A percentile compares a stretch with the other conserved stretches of the same genome.
Conservation (phyloP, 2,329 filamentous ascomycete genomes). For the Paraphoma sp. region DNA sequence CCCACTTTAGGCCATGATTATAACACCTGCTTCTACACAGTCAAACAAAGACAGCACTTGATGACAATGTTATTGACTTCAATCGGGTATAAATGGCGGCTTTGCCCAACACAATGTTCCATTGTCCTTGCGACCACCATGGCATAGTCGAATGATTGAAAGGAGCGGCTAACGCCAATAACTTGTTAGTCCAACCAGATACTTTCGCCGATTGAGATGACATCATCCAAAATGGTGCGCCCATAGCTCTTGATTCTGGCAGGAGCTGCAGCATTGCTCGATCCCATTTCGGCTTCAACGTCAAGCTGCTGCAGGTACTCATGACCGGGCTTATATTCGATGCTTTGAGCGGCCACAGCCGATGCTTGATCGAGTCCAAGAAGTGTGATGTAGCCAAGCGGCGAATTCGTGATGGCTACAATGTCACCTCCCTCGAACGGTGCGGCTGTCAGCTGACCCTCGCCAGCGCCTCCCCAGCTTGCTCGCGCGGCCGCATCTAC, state of each 20-base stretch:
- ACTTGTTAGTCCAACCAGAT: slow-evolving; percentile 11
- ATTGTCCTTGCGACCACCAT: too few species aligned
- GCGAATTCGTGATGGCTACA: slow-evolving; percentile 25
- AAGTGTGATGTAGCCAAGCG: slow-evolving; percentile 22
- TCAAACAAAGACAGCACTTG: too few species aligned
- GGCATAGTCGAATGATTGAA: too few species aligned
- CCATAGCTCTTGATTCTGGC: slow-evolving; percentile 12
- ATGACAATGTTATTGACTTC: too few species aligned
- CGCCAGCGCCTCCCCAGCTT: slow-evolving; percentile 18
- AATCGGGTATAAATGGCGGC: too few species aligned
- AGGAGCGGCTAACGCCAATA: not conserved
- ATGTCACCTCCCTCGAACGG: slow-evolving; percentile 21
- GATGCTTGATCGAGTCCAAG: slow-evolving; percentile 19
- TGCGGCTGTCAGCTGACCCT: slow-evolving; percentile 17
- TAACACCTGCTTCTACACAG: too few species aligned
- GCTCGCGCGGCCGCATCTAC: slow-evolving; percentile 19
- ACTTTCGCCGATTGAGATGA: slow-evolving; percentile 3
- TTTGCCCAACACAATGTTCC: too few species aligned
- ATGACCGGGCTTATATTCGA: not conserved
- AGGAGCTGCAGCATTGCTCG: not conserved
- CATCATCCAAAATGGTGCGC: slow-evolving; percentile 5
- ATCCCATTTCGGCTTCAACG: not conserved
- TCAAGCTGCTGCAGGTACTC: slow-evolving; percentile 3
- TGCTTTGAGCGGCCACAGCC: not conserved
- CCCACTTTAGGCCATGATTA: too few species aligned